Evolutionary conservation across 345 rosid species (phyloP).

Genomic region (Schrenkiella parvula): DNA sequence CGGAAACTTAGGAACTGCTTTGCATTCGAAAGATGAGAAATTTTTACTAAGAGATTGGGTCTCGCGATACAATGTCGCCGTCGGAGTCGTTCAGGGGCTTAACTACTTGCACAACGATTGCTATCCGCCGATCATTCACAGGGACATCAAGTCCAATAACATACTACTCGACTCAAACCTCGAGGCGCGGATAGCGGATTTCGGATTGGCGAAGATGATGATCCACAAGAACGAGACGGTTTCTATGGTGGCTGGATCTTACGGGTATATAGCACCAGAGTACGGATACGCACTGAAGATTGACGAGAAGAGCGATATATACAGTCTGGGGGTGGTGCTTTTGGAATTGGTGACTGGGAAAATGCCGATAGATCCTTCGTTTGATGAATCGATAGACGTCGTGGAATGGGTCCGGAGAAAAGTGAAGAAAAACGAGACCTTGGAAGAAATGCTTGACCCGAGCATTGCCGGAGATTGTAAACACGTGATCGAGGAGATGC

Average conservation of each 20-base stretch:
- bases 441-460: conserved; percentile 58
- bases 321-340: conserved; percentile 76
- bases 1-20: conserved; percentile 75
- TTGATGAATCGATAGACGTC: conserved; percentile 63
- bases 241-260: conserved; percentile 90
- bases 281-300: conserved; percentile 85
- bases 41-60: conserved; percentile 85
- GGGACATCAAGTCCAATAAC: conserved; percentile 89
- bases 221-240: conserved; percentile 76
- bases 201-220: conserved; percentile 89
- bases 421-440: conserved; percentile 45
- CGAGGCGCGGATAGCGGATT: conserved; percentile 82
- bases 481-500: conserved; percentile 84
- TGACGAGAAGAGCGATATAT: conserved; percentile 85
- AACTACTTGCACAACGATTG: conserved; percentile 87
- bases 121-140: conserved; percentile 77
- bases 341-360: conserved; percentile 78
- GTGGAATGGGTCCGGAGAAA: conserved; percentile 68
- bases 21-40: conserved; percentile 59
- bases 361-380: conserved; percentile 72
- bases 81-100: conserved; percentile 84
- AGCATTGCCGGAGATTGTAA: conserved; percentile 76
- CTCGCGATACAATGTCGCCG: conserved; percentile 78
- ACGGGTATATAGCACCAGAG: conserved; percentile 93
- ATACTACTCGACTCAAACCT: conserved; percentile 67